These are phyloP conservation scores for Podospora tetraspora DNA, from an alignment of 495 filamentous ascomycete species.

Conservation along the genomic window DNA sequence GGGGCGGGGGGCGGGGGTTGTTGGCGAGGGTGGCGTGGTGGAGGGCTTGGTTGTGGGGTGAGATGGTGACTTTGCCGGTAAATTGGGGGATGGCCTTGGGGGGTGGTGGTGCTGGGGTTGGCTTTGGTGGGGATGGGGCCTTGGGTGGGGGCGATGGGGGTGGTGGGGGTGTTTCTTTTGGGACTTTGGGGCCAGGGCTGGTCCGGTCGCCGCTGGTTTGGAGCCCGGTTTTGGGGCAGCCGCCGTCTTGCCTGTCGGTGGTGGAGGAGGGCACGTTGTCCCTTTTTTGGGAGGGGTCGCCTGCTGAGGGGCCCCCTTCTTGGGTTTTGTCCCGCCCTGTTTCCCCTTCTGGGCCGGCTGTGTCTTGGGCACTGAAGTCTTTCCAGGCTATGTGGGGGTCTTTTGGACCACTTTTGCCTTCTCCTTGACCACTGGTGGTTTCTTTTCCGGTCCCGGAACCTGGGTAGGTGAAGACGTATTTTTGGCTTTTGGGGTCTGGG, in stretches of 20 bases:
- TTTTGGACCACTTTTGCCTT: background rate
- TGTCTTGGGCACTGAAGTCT: background rate
- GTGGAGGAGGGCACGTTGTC: background rate
- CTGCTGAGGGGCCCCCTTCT: background rate
- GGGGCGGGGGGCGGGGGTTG: background rate
- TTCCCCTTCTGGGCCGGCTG: background rate
- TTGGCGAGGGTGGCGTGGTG: background rate
- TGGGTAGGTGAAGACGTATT: background rate
- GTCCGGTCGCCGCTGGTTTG: background rate
- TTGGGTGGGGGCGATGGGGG: background rate
- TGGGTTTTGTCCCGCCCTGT: background rate
- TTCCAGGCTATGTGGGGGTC: background rate
- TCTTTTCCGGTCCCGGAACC: background rate
- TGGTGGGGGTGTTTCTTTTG: background rate
- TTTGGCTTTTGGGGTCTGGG: background rate
- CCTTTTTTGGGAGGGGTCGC: background rate
- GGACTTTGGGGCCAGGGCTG: background rate
- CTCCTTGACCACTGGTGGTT: background rate
- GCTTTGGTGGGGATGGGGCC: background rate
- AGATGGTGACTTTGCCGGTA: background rate
- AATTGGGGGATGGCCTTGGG: background rate
- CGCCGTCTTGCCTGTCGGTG: background rate
- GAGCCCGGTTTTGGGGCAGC: background rate
- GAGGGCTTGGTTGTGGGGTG: background rate
- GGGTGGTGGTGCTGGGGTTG: background rate